Evolutionary conservation across 164 flowering plant genomes (phyloP).

Genomic region (Nelumbo lutea): DNA sequence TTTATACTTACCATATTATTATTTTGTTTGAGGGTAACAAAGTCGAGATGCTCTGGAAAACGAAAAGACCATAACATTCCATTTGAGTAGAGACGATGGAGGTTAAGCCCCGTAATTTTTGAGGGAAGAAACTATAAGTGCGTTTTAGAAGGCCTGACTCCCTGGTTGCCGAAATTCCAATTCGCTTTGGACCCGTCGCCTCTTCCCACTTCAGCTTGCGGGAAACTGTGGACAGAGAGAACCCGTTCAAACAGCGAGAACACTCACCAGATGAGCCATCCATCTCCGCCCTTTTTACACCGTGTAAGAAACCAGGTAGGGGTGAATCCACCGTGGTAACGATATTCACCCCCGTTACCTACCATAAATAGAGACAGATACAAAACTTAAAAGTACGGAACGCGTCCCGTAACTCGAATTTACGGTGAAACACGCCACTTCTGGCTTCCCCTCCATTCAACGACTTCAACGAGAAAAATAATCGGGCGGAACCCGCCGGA

Average conservation of each 20-base stretch:
- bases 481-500: no score
- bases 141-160: background rate
- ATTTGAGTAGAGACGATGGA: no score
- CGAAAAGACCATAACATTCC: no score
- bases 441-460: background rate
- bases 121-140: background rate
- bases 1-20: no score
- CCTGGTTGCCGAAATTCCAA: background rate
- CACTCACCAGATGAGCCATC: background rate
- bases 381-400: no score
- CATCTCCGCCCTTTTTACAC: background rate
- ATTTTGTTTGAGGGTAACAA: no score
- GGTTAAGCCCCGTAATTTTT: background rate
- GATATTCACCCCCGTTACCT: no score
- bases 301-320: background rate
- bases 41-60: no score
- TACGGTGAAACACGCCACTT: constrained; percentile 4
- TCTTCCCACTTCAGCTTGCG: constrained; percentile 12
- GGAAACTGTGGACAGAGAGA: constrained; percentile 5
- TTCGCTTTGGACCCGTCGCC: background rate
- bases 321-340: constrained; percentile 8
- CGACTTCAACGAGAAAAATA: no score
- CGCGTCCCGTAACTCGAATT: background rate
- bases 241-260: constrained; percentile 6
- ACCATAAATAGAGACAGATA: no score